Evolutionary conservation across 768 basidiomycete species (phyloP).

Genomic region (Russula ochroleuca): DNA sequence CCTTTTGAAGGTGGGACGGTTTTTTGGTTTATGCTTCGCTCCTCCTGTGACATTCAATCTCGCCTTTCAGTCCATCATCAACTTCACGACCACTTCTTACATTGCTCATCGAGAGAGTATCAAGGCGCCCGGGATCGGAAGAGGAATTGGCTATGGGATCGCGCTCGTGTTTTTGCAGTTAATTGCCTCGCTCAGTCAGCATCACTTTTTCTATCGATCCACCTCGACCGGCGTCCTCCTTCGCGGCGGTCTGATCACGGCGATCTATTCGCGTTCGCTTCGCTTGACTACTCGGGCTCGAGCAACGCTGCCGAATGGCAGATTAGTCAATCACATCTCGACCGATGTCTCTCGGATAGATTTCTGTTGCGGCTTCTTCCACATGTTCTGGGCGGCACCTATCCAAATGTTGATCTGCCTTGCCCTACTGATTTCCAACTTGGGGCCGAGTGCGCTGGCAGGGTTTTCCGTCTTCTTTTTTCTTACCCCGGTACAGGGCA

Average conservation of each 20-base stretch:
- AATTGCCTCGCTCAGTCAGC: slow-evolving; percentile 57
- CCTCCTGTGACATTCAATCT: background rate
- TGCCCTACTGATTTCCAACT: slow-evolving; percentile 62
- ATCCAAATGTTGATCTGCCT: slow-evolving; percentile 79
- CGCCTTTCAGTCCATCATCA: slow-evolving; percentile 54
- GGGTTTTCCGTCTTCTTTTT: slow-evolving; percentile 63
- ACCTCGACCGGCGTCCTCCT: slow-evolving; percentile 73
- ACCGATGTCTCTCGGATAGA: slow-evolving; percentile 90
- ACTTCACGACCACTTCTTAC: slow-evolving; percentile 64
- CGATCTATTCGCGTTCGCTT: slow-evolving; percentile 77
- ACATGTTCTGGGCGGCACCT: slow-evolving; percentile 73
- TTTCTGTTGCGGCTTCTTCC: slow-evolving; percentile 77
- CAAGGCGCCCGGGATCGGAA: slow-evolving; percentile 42
- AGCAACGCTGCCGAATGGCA: slow-evolving; percentile 77
- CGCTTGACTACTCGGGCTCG: slow-evolving; percentile 74
- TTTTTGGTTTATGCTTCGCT: background rate
- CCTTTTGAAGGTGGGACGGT: slow-evolving; percentile 59
- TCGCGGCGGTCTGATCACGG: slow-evolving; percentile 81
- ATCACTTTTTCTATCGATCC: slow-evolving; percentile 82
- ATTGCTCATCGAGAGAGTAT: slow-evolving; percentile 30
- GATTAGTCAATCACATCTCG: slow-evolving; percentile 90
- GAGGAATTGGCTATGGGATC: slow-evolving; percentile 73
- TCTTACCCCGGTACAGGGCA: slow-evolving; percentile 66
- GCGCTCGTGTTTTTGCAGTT: slow-evolving; percentile 66
- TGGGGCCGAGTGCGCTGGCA: slow-evolving; percentile 58